Conservation (phyloP, 2,329 filamentous ascomycete genomes). For the Aspergillus felis region DNA sequence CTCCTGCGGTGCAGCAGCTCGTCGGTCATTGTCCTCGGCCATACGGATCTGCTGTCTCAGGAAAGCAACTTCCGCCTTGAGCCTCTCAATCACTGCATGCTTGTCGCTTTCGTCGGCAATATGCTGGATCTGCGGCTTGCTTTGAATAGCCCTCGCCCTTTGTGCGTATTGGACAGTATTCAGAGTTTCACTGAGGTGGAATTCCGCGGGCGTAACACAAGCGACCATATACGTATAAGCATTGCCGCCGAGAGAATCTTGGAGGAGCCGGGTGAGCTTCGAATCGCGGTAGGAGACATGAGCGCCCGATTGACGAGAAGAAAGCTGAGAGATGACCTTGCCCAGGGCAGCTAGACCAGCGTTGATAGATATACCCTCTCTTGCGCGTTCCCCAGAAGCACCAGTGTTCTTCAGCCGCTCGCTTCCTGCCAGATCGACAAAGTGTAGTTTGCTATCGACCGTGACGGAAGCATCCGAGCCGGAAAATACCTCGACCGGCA, state of each 20-base stretch:
- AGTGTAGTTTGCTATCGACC: conserved; percentile 96
- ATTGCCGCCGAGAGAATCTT: conserved; percentile 94
- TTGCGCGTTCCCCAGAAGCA: conserved; percentile 88
- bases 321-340: conserved; percentile 97
- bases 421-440: conserved; percentile 95
- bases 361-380: conserved; percentile 97
- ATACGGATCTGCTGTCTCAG: conserved; percentile 89
- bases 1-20: conserved; percentile 58
- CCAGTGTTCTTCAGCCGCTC: conserved; percentile 96
- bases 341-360: conserved; percentile 89
- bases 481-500: conserved; percentile 76
- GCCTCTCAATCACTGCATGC: conserved; percentile 84
- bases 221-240: conserved; percentile 99
- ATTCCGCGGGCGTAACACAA: conserved; percentile 93
- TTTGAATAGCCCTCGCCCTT: conserved; percentile 91
- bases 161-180: conserved; percentile 98
- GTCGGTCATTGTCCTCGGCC: conserved; percentile 64
- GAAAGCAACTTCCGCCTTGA: conserved; percentile 91
- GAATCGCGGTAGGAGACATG: conserved; percentile 98
- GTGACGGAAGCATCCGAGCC: conserved; percentile 64
- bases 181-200: conserved; percentile 93
- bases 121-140: conserved; percentile 93
- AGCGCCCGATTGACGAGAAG: conserved; percentile 77
- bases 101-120: conserved; percentile 86
- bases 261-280: conserved; percentile 88